Evolutionary conservation across 2,329 filamentous ascomycete species (phyloP), one percentile per base, ranked within the genome.

Genomic region (Colletotrichum caudatum): DNA sequence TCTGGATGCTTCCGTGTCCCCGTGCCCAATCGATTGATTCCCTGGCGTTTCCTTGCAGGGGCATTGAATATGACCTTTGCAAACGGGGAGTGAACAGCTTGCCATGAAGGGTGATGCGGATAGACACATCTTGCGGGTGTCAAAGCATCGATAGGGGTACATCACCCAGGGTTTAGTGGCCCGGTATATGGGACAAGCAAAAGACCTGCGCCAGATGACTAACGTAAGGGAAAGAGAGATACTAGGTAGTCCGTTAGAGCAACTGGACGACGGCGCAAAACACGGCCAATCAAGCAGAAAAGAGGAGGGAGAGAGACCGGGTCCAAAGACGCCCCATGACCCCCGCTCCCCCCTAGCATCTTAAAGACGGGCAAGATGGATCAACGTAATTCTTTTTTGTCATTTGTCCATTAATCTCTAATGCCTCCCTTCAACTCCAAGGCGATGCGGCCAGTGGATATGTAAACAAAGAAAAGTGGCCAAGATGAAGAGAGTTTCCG

Each of bases 361-460:
- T 35, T 14, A 16, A 23, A 23, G 33, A n/a, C 23, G 6, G 14
- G 35, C 33, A 11, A 11, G 12, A 18, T 58, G n/a, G 35, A 37
- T 56, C 44, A 64, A 69, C 33, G 59, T 72, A 35, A 60, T 54
- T 72, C 53, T 69, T 72, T 72, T 72, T 69, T 69, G 54, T 64
- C 69, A 72, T 72, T 72, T 72, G 69, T 64, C 66, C 37, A 70
- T 61, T 71, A 53, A 72, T 72, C 67, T 72, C 70, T 72, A 72
- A 72, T 72, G 70, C 70, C 70, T 71, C 70, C 70, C 66, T 71
- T 61, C 58, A 72, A 72, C 70, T 72, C 70, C 70, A 70, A 71
- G 70, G 70, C 70, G 67, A 72, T 72, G 70, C 70, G 67, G 61
- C 69, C 69, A 72, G 69, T 72, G 69, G 69, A 72, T 72, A 72